phyloP scores from a whole-genome alignment of 1,284 basidiomycete species.

The Erythrobasidium hasegawianum region DNA sequence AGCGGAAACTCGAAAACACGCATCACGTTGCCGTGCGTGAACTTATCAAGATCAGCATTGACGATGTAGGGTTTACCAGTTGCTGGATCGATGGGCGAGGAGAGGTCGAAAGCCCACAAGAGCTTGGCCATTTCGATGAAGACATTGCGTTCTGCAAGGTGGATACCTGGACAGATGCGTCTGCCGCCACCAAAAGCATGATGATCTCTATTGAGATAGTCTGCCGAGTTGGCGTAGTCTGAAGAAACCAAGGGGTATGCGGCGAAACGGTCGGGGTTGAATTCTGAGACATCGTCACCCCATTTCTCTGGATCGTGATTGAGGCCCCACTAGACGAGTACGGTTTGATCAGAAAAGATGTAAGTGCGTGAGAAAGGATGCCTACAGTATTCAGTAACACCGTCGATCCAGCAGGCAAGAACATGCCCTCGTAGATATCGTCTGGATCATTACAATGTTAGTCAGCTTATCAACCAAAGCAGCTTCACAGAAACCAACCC shows the following conservation, averaged over 20 bases:
- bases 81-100: too few species aligned
- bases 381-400: slow-evolving; percentile 2
- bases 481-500: slow-evolving; percentile 2
- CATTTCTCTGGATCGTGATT: slow-evolving; percentile 6
- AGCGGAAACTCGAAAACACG: too few species aligned
- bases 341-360: too few species aligned
- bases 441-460: background rate
- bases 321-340: too few species aligned
- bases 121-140: background rate
- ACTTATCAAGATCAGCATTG: too few species aligned
- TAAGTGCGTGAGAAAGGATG: too few species aligned
- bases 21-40: too few species aligned
- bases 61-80: too few species aligned
- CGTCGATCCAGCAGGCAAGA: background rate
- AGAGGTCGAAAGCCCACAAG: slow-evolving; percentile 7
- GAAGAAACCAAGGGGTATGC: too few species aligned
- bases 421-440: background rate
- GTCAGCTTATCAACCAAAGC: background rate
- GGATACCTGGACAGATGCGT: slow-evolving; percentile 6
- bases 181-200: slow-evolving; percentile 7
- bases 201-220: slow-evolving; percentile 14
- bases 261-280: too few species aligned
- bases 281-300: too few species aligned
- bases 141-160: slow-evolving; percentile 9
- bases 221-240: slow-evolving; percentile 4